These are phyloP conservation scores for Spathaspora girioi DNA, from an alignment of 805 yeast species.

Conservation along the genomic window DNA sequence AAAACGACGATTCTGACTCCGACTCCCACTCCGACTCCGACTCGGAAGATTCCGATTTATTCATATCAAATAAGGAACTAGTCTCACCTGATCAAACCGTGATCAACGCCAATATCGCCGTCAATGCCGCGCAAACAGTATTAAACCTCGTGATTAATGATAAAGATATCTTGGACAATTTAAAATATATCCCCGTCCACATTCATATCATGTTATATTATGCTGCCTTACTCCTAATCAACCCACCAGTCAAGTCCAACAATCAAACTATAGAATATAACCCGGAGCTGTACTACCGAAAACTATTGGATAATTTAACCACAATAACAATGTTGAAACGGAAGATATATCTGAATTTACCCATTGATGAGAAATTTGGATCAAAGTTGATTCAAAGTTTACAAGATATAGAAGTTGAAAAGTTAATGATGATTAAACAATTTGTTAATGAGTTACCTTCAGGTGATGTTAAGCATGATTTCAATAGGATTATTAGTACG, in stretches of 20 bases:
- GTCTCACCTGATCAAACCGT: conserved; percentile 30
- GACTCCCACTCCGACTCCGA: conserved; percentile 10
- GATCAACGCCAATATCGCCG: conserved; percentile 47
- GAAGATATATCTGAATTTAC: conserved; percentile 41
- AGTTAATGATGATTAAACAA: conserved; percentile 13
- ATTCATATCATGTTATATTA: conserved; percentile 69
- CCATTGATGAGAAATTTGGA: conserved; percentile 53
- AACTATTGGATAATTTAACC: conserved; percentile 34
- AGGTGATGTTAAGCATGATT: conserved; percentile 6
- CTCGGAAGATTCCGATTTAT: conserved; percentile 22
- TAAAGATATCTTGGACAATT: conserved; percentile 50
- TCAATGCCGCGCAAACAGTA: conserved; percentile 61
- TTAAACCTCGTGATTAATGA: conserved; percentile 57
- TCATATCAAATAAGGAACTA: conserved; percentile 28
- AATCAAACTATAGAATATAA: conserved; percentile 20
- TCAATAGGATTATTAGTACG: neutral
- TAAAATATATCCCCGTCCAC: conserved; percentile 68
- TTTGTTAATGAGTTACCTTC: conserved; percentile 19
- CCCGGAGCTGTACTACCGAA: conserved; percentile 19
- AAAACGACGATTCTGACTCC: conserved; percentile 1
- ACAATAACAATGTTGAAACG: conserved; percentile 42
- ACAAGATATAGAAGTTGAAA: conserved; percentile 29
- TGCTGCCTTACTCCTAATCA: conserved; percentile 54
- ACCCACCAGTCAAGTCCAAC: conserved; percentile 38
- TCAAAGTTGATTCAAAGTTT: conserved; percentile 33